Evolutionary conservation across 768 basidiomycete species (phyloP).

Genomic region (Amylocystis lapponica): DNA sequence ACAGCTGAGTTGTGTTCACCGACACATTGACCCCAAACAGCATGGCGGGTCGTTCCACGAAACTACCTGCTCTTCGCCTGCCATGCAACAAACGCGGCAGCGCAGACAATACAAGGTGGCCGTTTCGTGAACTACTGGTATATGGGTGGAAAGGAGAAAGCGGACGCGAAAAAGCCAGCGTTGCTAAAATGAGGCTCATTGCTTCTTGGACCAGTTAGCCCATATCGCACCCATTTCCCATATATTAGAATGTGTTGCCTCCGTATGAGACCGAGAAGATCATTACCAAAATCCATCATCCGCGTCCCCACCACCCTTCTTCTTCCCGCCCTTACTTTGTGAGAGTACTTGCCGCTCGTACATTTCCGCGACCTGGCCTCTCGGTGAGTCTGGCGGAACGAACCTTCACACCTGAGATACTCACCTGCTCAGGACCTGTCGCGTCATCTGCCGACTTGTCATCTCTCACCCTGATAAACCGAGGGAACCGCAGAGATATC

Average conservation of each 20-base stretch:
- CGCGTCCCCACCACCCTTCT: slow-evolving; percentile 53
- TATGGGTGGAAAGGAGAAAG: slow-evolving; percentile 78
- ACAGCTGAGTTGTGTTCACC: slow-evolving; percentile 3
- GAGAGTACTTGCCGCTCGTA: slow-evolving; percentile 85
- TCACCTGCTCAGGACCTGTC: slow-evolving; percentile 87
- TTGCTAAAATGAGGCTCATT: slow-evolving; percentile 15
- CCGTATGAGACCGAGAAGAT: slow-evolving; percentile 6
- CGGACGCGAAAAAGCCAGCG: slow-evolving; percentile 29
- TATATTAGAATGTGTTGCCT: slow-evolving; percentile 3
- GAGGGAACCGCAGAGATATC: slow-evolving; percentile 93
- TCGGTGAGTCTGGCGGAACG: slow-evolving; percentile 7
- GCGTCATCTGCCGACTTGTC: slow-evolving; percentile 93
- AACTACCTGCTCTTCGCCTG: slow-evolving; percentile 96
- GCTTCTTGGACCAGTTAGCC: not conserved
- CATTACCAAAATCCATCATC: slow-evolving; percentile 77
- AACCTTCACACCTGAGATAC: slow-evolving; percentile 14
- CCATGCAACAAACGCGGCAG: slow-evolving; percentile 85
- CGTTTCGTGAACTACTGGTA: slow-evolving; percentile 93
- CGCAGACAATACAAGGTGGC: slow-evolving; percentile 76
- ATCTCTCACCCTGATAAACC: slow-evolving; percentile 88
- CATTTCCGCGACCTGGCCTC: slow-evolving; percentile 81
- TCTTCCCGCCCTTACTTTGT: slow-evolving; percentile 64
- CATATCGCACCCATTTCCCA: too few species aligned
- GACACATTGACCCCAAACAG: slow-evolving; percentile 32
- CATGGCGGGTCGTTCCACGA: slow-evolving; percentile 92